phyloP scores from a whole-genome alignment of 805 yeast species.

The Pichia insulana region DNA sequence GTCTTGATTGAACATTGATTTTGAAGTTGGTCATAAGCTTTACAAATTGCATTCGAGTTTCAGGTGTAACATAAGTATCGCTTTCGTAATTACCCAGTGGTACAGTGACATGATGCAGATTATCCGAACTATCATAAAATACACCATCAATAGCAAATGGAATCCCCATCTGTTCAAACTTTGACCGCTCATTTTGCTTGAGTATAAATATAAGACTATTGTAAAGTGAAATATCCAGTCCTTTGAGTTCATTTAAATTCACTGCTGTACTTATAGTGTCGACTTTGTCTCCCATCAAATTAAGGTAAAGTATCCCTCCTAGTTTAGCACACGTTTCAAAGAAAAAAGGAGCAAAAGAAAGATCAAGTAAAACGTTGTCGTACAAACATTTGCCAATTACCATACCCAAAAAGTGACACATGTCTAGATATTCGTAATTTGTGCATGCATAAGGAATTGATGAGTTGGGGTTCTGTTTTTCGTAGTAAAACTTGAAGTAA shows the following conservation, averaged over 20 bases:
- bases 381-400: conserved; percentile 84
- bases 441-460: conserved; percentile 23
- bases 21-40: conserved; percentile 73
- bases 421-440: conserved; percentile 20
- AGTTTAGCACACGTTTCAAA: conserved; percentile 44
- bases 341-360: conserved; percentile 81
- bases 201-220: conserved; percentile 54
- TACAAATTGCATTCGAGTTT: conserved; percentile 64
- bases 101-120: conserved; percentile 31
- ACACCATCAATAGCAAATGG: conserved; percentile 56
- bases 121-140: conserved; percentile 21
- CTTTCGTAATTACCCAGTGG: conserved; percentile 60
- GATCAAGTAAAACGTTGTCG: conserved; percentile 72
- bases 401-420: conserved; percentile 62
- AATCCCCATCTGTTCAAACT: conserved; percentile 51
- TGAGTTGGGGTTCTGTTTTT: conserved; percentile 18
- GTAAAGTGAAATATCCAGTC: conserved; percentile 63
- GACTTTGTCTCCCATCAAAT: conserved; percentile 14
- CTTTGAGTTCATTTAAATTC: conserved; percentile 71
- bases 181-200: conserved; percentile 39
- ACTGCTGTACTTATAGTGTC: conserved; percentile 31
- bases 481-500: conserved; percentile 22
- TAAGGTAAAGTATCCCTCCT: conserved; percentile 26
- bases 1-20: conserved; percentile 51
- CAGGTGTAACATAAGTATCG: conserved; percentile 41